Percentiles rank a stretch among this genome's conserved stretches.
These are phyloP conservation scores for Linum trigynum DNA, from an alignment of 345 rosid genomes.

Conservation along the genomic window DNA sequence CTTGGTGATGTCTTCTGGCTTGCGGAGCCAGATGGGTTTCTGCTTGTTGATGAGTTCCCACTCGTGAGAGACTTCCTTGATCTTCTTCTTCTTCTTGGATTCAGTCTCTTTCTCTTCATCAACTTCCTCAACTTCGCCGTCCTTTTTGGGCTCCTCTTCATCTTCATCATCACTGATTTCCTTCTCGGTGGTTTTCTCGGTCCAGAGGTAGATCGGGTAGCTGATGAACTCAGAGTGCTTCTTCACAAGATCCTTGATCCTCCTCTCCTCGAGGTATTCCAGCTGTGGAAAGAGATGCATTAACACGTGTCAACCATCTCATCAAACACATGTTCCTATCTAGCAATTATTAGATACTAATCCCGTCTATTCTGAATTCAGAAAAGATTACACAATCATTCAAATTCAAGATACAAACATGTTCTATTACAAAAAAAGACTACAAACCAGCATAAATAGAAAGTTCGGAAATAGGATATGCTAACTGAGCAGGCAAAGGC, in stretches of 20 bases:
- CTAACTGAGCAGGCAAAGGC: no score
- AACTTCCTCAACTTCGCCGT: conserved; percentile 73
- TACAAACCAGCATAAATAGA: no score
- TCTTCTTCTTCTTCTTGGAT: conserved; percentile 79
- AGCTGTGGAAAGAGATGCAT: conserved; percentile 27
- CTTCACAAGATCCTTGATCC: conserved; percentile 84
- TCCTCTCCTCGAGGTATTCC: conserved; percentile 81
- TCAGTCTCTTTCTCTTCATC: conserved; percentile 71
- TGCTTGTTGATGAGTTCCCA: conserved; percentile 86
- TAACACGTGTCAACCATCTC: no score
- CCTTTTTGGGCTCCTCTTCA: conserved; percentile 59
- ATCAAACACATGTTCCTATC: no score
- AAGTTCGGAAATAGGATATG: no score
- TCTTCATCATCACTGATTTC: conserved; percentile 85
- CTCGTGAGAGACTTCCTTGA: conserved; percentile 80
- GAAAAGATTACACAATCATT: no score
- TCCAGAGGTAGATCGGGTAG: conserved; percentile 76
- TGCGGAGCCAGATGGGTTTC: conserved; percentile 89
- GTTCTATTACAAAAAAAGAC: no score
- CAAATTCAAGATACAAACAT: no score
- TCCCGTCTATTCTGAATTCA: no score
- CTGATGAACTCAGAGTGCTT: conserved; percentile 92
- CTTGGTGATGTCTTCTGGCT: conserved; percentile 77
- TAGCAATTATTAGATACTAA: no score
- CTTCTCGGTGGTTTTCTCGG: conserved; percentile 83